These are phyloP conservation scores for Herpetospermum pedunculosum DNA, from an alignment of 306 rosid genomes.

Conservation along the genomic window DNA sequence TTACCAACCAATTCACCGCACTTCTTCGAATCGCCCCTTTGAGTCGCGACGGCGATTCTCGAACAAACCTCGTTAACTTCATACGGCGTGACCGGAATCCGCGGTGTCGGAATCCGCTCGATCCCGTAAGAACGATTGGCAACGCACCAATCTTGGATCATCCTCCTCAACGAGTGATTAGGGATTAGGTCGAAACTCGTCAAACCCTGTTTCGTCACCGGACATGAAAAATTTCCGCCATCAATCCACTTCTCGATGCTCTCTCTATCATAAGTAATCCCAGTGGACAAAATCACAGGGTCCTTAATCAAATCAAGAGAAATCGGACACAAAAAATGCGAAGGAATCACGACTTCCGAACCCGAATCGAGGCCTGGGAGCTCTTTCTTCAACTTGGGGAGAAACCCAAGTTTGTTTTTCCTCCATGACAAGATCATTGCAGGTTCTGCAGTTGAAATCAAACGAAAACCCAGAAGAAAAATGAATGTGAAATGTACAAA, in stretches of 20 bases:
- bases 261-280: slow-evolving; percentile 71
- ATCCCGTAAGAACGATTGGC: slow-evolving; percentile 46
- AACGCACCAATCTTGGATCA: slow-evolving; percentile 92
- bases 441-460: not conserved
- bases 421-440: slow-evolving; percentile 62
- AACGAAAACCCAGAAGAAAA: not conserved
- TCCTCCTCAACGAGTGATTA: slow-evolving; percentile 50
- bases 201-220: slow-evolving; percentile 50
- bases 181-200: slow-evolving; percentile 45
- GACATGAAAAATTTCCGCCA: slow-evolving; percentile 50
- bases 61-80: slow-evolving; percentile 36
- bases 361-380: slow-evolving; percentile 21
- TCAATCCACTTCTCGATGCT: slow-evolving; percentile 86
- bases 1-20: slow-evolving; percentile 42
- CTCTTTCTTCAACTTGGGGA: slow-evolving; percentile 21
- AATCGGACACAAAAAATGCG: slow-evolving; percentile 64
- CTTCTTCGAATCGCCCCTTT: slow-evolving; percentile 22
- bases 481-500: not conserved
- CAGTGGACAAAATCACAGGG: slow-evolving; percentile 64
- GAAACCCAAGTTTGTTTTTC: slow-evolving; percentile 30
- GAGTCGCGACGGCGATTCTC: slow-evolving; percentile 21
- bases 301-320: slow-evolving; percentile 75
- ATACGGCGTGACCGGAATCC: slow-evolving; percentile 39
- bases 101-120: slow-evolving; percentile 75
- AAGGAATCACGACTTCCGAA: slow-evolving; percentile 40